Evolutionary conservation across 306 rosid genomes (phyloP).

Genomic region (Abrus precatorius): DNA sequence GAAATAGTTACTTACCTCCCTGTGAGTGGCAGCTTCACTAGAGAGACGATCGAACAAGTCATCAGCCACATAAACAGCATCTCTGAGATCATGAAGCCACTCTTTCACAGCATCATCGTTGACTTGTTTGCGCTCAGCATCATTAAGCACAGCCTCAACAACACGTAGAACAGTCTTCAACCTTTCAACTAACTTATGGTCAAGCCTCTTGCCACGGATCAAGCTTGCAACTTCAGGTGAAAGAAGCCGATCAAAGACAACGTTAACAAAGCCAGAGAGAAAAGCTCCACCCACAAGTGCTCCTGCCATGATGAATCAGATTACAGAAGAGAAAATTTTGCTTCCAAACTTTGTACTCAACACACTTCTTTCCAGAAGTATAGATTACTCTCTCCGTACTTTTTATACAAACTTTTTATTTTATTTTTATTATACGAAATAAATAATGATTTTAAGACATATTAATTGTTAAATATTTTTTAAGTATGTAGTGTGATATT

Average conservation of each 20-base stretch:
- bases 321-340: background rate
- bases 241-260: conserved; percentile 31
- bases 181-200: background rate
- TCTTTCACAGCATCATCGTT: background rate
- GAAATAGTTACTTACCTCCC: conserved; percentile 2
- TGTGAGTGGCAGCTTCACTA: background rate
- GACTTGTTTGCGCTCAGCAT: conserved; percentile 49
- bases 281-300: conserved; percentile 33
- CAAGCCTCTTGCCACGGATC: conserved; percentile 23
- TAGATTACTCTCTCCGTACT: too few relatives aligned
- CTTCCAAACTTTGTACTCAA: background rate
- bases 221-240: conserved; percentile 3
- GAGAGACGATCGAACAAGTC: conserved; percentile 43
- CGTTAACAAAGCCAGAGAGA: background rate
- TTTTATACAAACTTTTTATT: too few relatives aligned
- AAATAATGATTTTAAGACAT: too few relatives aligned
- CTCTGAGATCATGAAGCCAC: conserved; percentile 38
- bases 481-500: too few relatives aligned
- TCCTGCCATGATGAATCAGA: conserved; percentile 14
- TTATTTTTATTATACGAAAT: too few relatives aligned
- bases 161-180: conserved; percentile 1
- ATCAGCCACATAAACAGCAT: conserved; percentile 22
- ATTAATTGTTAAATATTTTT: too few relatives aligned
- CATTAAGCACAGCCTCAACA: conserved; percentile 22
- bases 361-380: too few relatives aligned